Conservation (phyloP, 1,284 basidiomycete genomes). For the Malassezia nana region DNA sequence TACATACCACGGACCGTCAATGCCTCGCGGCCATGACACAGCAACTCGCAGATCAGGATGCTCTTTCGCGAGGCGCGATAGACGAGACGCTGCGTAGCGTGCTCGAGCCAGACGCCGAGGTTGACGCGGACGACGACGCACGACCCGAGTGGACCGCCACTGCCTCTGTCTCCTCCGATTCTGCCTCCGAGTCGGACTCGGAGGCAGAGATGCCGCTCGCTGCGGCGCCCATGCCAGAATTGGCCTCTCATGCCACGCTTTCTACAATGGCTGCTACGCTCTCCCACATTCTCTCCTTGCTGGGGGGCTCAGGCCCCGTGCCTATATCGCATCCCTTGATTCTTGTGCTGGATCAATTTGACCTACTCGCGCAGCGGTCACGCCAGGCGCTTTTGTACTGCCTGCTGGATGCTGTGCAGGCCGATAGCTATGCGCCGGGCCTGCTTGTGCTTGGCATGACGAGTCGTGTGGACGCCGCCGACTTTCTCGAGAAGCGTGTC, state of each 20-base stretch:
- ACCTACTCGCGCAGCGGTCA: slow-evolving; percentile 33
- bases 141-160: background rate
- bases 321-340: slow-evolving; percentile 27
- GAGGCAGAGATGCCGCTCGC: slow-evolving; percentile 17
- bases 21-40: slow-evolving; percentile 41
- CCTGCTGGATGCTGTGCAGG: slow-evolving; percentile 44
- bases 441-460: slow-evolving; percentile 38
- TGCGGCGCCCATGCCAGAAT: background rate
- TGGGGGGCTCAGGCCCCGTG: slow-evolving; percentile 17
- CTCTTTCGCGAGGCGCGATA: slow-evolving; percentile 17
- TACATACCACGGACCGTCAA: slow-evolving; percentile 36
- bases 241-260: background rate
- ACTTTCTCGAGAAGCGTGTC: slow-evolving; percentile 44
- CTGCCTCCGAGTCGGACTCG: slow-evolving; percentile 15
- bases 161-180: background rate
- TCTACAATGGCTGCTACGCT: slow-evolving; percentile 28
- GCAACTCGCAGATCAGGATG: slow-evolving; percentile 39
- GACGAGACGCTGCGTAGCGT: slow-evolving; percentile 9
- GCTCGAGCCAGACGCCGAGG: background rate
- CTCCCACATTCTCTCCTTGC: slow-evolving; percentile 35
- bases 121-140: slow-evolving; percentile 12
- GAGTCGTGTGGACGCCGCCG: slow-evolving; percentile 31
- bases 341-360: slow-evolving; percentile 39
- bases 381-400: slow-evolving; percentile 45
- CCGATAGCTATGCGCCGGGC: slow-evolving; percentile 35